phyloP scores from a whole-genome alignment of 1,284 basidiomycete species.

The Moniliophthora roreri region DNA sequence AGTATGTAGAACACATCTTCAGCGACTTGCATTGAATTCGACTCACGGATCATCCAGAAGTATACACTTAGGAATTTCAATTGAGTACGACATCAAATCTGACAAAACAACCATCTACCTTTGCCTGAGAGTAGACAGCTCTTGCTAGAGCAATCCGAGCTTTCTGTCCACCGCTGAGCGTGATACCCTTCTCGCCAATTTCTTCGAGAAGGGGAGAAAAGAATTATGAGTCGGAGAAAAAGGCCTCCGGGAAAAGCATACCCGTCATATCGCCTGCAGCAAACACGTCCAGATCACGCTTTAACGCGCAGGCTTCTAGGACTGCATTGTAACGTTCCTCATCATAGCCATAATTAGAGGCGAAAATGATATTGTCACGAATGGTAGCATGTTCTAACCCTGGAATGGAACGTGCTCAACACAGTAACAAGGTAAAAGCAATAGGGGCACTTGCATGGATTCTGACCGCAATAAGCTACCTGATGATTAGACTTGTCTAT shows the following conservation, averaged over 20 bases:
- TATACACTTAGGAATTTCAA: conserved; percentile 48
- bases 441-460: conserved; percentile 48
- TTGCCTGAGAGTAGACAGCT: conserved; percentile 64
- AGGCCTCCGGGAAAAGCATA: conserved; percentile 22
- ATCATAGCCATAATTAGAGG: conserved; percentile 63
- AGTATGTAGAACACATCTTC: conserved; percentile 2
- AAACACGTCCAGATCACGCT: conserved; percentile 71
- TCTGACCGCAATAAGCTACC: conserved; percentile 68
- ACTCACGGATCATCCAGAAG: conserved; percentile 84
- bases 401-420: conserved; percentile 22
- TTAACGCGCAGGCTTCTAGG: conserved; percentile 79
- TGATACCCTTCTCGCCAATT: conserved; percentile 80
- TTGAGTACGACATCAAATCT: conserved; percentile 8
- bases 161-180: conserved; percentile 79
- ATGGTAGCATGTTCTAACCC: conserved; percentile 79
- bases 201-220: conserved; percentile 37
- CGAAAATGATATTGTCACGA: conserved; percentile 81
- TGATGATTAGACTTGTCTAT: conserved; percentile 65
- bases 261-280: conserved; percentile 84
- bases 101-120: conserved; percentile 31
- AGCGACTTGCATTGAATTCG: background rate
- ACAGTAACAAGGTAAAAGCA: conserved; percentile 6
- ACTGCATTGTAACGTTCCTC: conserved; percentile 71
- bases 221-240: conserved; percentile 1
- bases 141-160: conserved; percentile 73